Percentiles rank a stretch among this genome's conserved stretches.
Conservation (phyloP, 768 basidiomycete genomes). For the Termitomyces sp. region DNA sequence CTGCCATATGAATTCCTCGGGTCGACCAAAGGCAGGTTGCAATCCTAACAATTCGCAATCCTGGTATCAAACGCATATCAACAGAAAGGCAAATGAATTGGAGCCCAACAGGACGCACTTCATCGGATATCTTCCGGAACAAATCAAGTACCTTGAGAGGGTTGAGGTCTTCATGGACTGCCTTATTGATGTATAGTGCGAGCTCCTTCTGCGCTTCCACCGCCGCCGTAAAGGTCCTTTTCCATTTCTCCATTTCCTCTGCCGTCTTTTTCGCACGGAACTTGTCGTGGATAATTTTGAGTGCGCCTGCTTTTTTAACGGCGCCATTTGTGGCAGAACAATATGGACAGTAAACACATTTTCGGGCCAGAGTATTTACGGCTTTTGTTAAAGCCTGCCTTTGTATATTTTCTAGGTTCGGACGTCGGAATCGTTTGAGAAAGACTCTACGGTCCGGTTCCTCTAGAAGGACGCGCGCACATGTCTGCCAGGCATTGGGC, state of each 20-base stretch:
- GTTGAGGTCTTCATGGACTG: conserved; percentile 89
- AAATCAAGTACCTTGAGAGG: conserved; percentile 90
- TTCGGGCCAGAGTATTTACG: conserved; percentile 83
- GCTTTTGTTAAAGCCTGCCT: conserved; percentile 77
- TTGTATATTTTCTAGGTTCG: conserved; percentile 89
- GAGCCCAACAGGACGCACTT: conserved; percentile 40
- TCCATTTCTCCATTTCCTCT: conserved; percentile 85
- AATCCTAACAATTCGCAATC: conserved; percentile 94
- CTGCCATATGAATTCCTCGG: conserved; percentile 98
- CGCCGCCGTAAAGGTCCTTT: conserved; percentile 74
- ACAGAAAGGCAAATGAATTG: background rate
- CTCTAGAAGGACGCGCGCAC: conserved; percentile 85
- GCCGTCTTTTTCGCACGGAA: conserved; percentile 91
- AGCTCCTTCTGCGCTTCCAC: conserved; percentile 87
- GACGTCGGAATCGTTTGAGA: conserved; percentile 86
- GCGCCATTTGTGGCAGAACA: conserved; percentile 92
- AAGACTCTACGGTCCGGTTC: conserved; percentile 81
- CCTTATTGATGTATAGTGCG: conserved; percentile 77
- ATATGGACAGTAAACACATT: conserved; percentile 88
- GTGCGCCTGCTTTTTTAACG: conserved; percentile 91
- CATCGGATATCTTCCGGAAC: conserved; percentile 88
- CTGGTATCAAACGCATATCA: conserved; percentile 30
- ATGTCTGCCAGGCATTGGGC: conserved; percentile 48
- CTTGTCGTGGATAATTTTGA: conserved; percentile 98
- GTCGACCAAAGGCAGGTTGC: conserved; percentile 82